Percentiles rank a stretch among this genome's conserved stretches.
Conservation (phyloP, 2,329 filamentous ascomycete species). For the Gnomoniopsis sp. region DNA sequence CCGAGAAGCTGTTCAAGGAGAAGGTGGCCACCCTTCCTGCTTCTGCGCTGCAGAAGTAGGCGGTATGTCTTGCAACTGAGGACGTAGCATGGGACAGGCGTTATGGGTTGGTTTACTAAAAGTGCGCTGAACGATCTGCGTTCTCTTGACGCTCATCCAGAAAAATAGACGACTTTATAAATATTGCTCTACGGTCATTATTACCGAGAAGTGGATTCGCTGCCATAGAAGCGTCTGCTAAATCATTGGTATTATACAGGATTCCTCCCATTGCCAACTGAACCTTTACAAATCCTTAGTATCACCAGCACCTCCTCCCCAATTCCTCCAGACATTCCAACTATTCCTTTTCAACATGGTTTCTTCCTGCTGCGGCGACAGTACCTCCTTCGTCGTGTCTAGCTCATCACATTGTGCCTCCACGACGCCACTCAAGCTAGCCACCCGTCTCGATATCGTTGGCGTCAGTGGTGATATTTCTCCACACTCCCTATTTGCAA, state of each 20-base stretch:
- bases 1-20: conserved; percentile 78
- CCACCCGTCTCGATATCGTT: too few relatives aligned
- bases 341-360: too few relatives aligned
- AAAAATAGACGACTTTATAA: neutral
- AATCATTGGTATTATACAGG: neutral
- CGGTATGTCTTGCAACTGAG: neutral
- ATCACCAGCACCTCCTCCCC: too few relatives aligned
- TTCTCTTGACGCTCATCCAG: neutral
- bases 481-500: too few relatives aligned
- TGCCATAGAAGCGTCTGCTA: neutral
- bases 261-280: neutral
- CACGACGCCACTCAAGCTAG: too few relatives aligned
- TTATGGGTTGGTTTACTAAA: conserved; percentile 7
- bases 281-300: too few relatives aligned
- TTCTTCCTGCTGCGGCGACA: too few relatives aligned
- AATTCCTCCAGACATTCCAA: too few relatives aligned
- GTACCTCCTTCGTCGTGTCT: too few relatives aligned
- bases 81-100: conserved; percentile 13
- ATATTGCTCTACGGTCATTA: neutral
- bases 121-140: neutral
- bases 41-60: conserved; percentile 17
- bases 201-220: neutral
- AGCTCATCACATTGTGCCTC: too few relatives aligned
- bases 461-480: too few relatives aligned
- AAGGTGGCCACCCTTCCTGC: conserved; percentile 59